Evolutionary conservation across 129 eudicot genomes (phyloP).

Genomic region (Lonicera japonica): DNA sequence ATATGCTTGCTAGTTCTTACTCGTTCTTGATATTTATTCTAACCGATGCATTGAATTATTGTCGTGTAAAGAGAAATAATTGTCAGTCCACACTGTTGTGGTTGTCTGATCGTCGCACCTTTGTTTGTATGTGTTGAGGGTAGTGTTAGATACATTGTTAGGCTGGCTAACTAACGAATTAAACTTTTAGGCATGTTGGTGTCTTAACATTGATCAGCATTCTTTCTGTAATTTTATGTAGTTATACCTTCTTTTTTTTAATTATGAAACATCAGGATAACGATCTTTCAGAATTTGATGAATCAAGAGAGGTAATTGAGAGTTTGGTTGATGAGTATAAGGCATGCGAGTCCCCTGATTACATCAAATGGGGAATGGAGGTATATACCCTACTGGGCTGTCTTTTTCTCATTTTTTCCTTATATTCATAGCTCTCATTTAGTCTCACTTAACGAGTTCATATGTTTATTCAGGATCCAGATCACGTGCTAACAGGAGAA

Average conservation of each 20-base stretch:
- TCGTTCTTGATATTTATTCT: too few species aligned
- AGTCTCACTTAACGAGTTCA: neutral
- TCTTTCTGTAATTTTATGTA: neutral
- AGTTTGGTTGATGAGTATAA: slow-evolving; percentile 84
- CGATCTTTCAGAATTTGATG: slow-evolving; percentile 84
- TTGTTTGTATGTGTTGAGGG: too few species aligned
- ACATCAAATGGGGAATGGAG: slow-evolving; percentile 95
- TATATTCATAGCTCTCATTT: neutral
- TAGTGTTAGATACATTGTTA: too few species aligned
- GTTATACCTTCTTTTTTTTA: neutral
- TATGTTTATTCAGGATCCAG: slow-evolving; percentile 50
- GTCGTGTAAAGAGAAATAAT: too few species aligned
- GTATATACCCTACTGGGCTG: slow-evolving; percentile 20
- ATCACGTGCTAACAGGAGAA: slow-evolving; percentile 49
- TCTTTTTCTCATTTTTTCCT: neutral
- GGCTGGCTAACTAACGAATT: too few species aligned
- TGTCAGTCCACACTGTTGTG: too few species aligned
- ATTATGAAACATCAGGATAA: slow-evolving; percentile 46
- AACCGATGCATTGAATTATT: too few species aligned
- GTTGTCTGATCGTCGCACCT: too few species aligned
- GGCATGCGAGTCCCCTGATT: slow-evolving; percentile 87
- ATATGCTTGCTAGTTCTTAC: too few species aligned
- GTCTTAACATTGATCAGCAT: neutral
- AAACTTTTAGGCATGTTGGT: too few species aligned
- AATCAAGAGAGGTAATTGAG: slow-evolving; percentile 71